Evolutionary conservation across 768 basidiomycete species (phyloP), one percentile per base, ranked within the genome.

Genomic region (Trametes cingulata): DNA sequence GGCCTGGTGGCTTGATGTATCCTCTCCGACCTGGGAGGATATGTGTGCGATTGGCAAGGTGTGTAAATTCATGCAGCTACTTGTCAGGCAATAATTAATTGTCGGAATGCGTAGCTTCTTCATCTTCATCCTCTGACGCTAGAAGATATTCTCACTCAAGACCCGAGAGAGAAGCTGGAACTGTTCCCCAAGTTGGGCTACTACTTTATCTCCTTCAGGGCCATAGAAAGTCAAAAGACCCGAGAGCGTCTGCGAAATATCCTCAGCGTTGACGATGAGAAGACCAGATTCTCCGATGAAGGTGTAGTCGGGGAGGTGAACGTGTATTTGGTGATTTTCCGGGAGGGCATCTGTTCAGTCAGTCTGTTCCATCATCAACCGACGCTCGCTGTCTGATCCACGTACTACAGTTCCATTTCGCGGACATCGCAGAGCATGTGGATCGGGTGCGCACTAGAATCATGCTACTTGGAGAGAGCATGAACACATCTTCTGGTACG

Each of bases 1-100:
- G 61, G 86, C 88, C 5, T 97, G 95, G 95, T 98, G 93, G 83
- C 73, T 98, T 42, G 94, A 98, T 68, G 85, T 96, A 0, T 80
- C 91, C 27, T 92, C 87, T 63, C 94, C 95, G 1, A 87, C 85
- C 0, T 92, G 91, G 83, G 88, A 90, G 48, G 94, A 96, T 71
- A 85, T 96, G 80, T 82, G 89, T 59, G 83, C 87, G 6, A 80
- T 98, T 49, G 90, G 93, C 43, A 93, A 91, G 81, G 92, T 87
- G 66, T 52, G 79, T 69, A 7, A 8, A 2, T 35, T 36, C 15
- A 35, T 52, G 25, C 40, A 15, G 19, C 36, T 17, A 36, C 29
- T 36, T 6, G 15, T 19, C 20, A 27, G 39, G 22, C 14, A 6
- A 5, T 7, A 9, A 47, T 20, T 1, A 37, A 8, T 29, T 24